Conservation (phyloP, 306 rosid genomes). For the Acacia acuminata region DNA sequence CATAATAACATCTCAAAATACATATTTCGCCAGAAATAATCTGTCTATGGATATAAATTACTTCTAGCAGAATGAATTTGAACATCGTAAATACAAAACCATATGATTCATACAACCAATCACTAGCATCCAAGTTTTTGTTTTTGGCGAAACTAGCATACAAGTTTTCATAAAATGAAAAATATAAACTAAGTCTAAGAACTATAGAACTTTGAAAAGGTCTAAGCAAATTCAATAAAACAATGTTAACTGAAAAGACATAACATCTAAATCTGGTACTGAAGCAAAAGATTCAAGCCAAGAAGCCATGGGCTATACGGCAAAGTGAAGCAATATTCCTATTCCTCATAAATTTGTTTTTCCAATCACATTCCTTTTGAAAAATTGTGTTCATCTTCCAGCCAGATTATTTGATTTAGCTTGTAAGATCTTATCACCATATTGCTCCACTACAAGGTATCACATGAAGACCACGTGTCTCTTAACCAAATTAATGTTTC, state of each 20-base stretch:
- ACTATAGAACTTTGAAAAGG: neutral
- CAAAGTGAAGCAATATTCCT: neutral
- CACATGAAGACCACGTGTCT: neutral
- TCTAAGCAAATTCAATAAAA: constrained; percentile 10
- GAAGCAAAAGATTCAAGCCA: neutral
- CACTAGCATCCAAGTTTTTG: neutral
- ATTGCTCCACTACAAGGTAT: neutral
- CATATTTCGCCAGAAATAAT: neutral
- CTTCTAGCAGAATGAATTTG: neutral
- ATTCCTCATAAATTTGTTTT: neutral
- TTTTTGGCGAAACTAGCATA: too few species aligned
- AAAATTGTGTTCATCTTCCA: neutral
- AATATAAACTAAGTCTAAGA: neutral
- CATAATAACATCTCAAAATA: neutral
- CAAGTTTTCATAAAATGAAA: neutral
- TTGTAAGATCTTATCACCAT: neutral
- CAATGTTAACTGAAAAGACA: constrained; percentile 4
- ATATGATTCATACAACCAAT: neutral
- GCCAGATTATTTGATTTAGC: neutral
- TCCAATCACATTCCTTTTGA: neutral
- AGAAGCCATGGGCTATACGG: neutral
- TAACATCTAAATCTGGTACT: neutral
- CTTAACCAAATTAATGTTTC: neutral
- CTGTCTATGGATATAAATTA: neutral
- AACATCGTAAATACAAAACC: neutral